Evolutionary conservation across 1,284 basidiomycete species (phyloP).

Genomic region (Cutaneotrichosporon dermatis): DNA sequence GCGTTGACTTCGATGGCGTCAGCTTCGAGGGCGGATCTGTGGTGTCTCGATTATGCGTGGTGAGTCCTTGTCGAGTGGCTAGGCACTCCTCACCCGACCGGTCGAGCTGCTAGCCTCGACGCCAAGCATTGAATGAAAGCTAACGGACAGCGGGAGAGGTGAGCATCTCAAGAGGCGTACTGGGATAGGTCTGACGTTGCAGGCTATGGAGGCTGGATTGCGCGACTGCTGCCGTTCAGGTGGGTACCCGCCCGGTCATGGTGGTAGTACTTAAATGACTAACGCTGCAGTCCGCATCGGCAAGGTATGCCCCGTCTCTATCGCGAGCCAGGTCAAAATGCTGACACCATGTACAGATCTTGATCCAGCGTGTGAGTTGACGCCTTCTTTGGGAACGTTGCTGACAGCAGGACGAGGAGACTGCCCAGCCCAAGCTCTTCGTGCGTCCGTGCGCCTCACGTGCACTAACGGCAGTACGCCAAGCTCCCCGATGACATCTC

Average conservation of each 20-base stretch:
- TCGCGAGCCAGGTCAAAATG: conserved; percentile 58
- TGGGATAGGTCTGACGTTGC: not conserved
- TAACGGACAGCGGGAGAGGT: conserved; percentile 36
- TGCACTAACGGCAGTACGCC: conserved; percentile 47
- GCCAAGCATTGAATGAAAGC: not conserved
- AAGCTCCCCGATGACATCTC: conserved; percentile 93
- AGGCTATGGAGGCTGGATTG: conserved; percentile 92
- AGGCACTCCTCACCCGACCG: not conserved
- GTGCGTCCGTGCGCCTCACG: conserved; percentile 14
- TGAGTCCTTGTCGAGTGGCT: conserved; percentile 17
- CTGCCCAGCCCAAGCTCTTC: conserved; percentile 78
- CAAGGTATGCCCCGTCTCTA: conserved; percentile 36
- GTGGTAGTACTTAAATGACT: conserved; percentile 1
- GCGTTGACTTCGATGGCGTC: conserved; percentile 77
- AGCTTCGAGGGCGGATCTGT: conserved; percentile 92
- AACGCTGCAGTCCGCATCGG: conserved; percentile 42
- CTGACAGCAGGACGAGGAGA: conserved; percentile 75
- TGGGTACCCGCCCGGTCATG: conserved; percentile 27
- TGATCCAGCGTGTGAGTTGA: conserved; percentile 3
- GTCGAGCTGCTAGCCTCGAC: no score
- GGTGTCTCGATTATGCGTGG: conserved; percentile 82
- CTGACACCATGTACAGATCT: conserved; percentile 72
- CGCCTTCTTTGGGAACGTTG: not conserved
- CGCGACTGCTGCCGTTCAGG: conserved; percentile 74
- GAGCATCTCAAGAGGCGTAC: not conserved